A percentile compares a stretch with the other conserved stretches of the same genome.
These are phyloP conservation scores for Astrocystis sublimbata DNA, from an alignment of 495 filamentous ascomycete genomes.

Conservation along the genomic window DNA sequence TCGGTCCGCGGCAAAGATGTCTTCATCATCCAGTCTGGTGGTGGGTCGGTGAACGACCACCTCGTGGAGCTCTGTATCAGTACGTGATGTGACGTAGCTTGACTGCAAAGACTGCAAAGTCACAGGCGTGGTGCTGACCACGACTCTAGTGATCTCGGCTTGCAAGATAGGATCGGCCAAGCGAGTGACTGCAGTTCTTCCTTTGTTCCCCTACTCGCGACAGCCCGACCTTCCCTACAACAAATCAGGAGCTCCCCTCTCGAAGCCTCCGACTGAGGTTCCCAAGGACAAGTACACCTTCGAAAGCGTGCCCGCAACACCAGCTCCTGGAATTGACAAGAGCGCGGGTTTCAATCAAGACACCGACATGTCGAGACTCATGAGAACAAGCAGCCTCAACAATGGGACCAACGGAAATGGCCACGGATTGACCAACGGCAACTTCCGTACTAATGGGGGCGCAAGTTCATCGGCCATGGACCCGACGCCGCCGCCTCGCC, in stretches of 20 bases:
- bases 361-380: constrained; percentile 30
- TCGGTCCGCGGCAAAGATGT: constrained; percentile 97
- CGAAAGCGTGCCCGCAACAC: constrained; percentile 87
- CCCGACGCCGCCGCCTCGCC: constrained; percentile 16
- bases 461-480: constrained; percentile 19
- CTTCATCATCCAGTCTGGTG: constrained; percentile 91
- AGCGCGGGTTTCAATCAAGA: constrained; percentile 54
- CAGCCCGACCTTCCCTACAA: constrained; percentile 96
- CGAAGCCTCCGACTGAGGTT: constrained; percentile 60
- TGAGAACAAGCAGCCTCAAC: constrained; percentile 35
- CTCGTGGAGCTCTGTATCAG: constrained; percentile 93
- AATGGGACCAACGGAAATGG: constrained; percentile 63
- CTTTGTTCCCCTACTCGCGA: constrained; percentile 92
- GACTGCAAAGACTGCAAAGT: not conserved
- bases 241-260: constrained; percentile 85
- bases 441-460: constrained; percentile 45
- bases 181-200: constrained; percentile 88
- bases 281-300: constrained; percentile 78
- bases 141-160: constrained; percentile 68
- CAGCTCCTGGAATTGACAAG: constrained; percentile 65
- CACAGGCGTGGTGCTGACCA: not conserved
- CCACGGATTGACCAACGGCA: constrained; percentile 36
- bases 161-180: constrained; percentile 95
- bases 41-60: constrained; percentile 91
- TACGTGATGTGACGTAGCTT: constrained; percentile 26